Percentiles rank a stretch among this genome's conserved stretches.
Evolutionary conservation across 2,329 filamentous ascomycete genomes (phyloP).

Genomic region (Aspergillus pseudoviridinutans): DNA sequence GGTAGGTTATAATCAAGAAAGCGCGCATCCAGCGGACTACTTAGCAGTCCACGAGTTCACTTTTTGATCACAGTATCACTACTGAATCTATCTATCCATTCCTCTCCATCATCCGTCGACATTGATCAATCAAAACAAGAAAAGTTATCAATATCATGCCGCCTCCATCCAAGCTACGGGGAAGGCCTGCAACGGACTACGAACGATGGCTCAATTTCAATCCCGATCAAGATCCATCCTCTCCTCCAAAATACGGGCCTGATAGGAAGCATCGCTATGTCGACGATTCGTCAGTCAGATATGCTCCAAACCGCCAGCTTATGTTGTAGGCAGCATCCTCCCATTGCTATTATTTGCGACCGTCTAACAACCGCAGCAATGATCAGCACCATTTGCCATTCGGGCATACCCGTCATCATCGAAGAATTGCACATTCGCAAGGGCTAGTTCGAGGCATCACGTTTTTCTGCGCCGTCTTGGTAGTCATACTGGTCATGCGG

Average conservation of each 20-base stretch:
- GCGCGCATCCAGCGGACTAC: not conserved
- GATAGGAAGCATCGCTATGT: not conserved
- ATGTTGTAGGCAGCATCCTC: not conserved
- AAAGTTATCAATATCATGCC: not conserved
- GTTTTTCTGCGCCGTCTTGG: not conserved
- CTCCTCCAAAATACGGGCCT: not conserved
- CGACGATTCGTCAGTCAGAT: not conserved
- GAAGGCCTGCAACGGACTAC: not conserved
- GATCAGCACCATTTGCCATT: not conserved
- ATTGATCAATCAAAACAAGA: not conserved
- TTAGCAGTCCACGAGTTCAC: not conserved
- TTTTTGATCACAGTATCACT: not conserved
- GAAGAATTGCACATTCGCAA: not conserved
- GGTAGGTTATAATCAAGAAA: not conserved
- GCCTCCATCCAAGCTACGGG: not conserved
- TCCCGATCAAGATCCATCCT: not conserved
- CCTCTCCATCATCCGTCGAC: not conserved
- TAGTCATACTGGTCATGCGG: not conserved
- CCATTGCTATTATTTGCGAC: not conserved
- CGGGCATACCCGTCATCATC: not conserved
- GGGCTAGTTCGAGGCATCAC: not conserved
- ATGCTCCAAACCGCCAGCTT: not conserved
- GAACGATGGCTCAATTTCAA: not conserved
- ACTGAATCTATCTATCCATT: not conserved
- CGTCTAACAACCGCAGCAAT: not conserved